These are phyloP conservation scores for Suhomyces xylopsoci DNA, from an alignment of 805 yeast species.

Conservation along the genomic window DNA sequence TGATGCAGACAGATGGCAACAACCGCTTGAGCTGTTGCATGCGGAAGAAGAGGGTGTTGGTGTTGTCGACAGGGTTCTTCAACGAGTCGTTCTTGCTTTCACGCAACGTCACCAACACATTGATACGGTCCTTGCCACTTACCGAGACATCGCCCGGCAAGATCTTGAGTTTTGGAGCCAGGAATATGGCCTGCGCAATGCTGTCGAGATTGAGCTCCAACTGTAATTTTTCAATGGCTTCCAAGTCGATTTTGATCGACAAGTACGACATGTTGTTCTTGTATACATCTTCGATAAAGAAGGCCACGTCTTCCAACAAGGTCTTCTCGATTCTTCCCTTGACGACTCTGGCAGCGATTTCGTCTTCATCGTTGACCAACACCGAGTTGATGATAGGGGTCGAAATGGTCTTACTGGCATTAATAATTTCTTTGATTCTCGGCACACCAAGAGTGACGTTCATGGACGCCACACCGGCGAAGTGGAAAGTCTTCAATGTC, in stretches of 20 bases:
- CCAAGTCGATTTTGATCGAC: constrained; percentile 76
- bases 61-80: constrained; percentile 28
- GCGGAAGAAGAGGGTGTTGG: constrained; percentile 68
- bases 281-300: constrained; percentile 90
- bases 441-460: constrained; percentile 99
- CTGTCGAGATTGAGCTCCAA: constrained; percentile 84
- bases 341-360: constrained; percentile 97
- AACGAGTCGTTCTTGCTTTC: constrained; percentile 37
- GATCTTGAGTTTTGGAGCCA: constrained; percentile 88
- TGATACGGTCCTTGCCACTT: constrained; percentile 61
- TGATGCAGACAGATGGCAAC: constrained; percentile 83
- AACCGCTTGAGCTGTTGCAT: constrained; percentile 87
- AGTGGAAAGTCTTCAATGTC: constrained; percentile 92
- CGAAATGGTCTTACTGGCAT: constrained; percentile 91
- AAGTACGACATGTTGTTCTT: constrained; percentile 73
- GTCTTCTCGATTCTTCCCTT: constrained; percentile 97
- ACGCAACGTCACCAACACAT: constrained; percentile 52
- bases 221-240: constrained; percentile 84
- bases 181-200: constrained; percentile 75
- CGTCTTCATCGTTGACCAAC: constrained; percentile 88
- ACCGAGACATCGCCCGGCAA: constrained; percentile 67
- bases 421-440: constrained; percentile 97
- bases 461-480: constrained; percentile 99
- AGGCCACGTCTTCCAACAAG: constrained; percentile 77
- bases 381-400: constrained; percentile 96